These are phyloP conservation scores for Rhododendron simsii DNA, from an alignment of 148 eudicot genomes.

Conservation along the genomic window DNA sequence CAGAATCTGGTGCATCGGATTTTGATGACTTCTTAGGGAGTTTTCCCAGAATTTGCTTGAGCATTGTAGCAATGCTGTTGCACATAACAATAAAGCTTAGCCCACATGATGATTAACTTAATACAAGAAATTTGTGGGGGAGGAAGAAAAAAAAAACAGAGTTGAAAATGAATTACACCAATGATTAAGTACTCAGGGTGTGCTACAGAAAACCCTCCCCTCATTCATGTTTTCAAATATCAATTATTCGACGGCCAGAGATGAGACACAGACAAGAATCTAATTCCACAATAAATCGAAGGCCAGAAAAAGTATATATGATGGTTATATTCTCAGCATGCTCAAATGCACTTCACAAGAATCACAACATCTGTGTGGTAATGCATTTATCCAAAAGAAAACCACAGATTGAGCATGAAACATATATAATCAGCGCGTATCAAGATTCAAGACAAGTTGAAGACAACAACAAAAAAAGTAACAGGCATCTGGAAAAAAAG, in stretches of 20 bases:
- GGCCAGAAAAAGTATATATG: not conserved
- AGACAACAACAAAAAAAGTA: not conserved
- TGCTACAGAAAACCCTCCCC: not conserved
- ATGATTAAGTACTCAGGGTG: not conserved
- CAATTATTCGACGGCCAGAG: not conserved
- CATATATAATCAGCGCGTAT: not conserved
- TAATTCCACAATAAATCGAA: not conserved
- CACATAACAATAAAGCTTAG: not conserved
- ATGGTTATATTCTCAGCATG: not conserved
- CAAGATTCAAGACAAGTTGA: not conserved
- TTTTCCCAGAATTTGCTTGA: constrained; percentile 41
- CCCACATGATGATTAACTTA: not conserved
- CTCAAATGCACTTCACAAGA: not conserved
- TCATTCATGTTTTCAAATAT: not conserved
- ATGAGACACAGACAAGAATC: not conserved
- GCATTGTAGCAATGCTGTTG: constrained; percentile 21
- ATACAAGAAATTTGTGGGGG: not conserved
- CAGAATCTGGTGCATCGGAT: constrained; percentile 27
- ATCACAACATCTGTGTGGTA: not conserved
- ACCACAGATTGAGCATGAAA: not conserved
- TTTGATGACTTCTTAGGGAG: constrained; percentile 42
- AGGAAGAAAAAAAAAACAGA: not conserved
- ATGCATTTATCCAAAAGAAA: not conserved
- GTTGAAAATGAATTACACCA: not conserved
- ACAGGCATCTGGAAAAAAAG: not conserved